Evolutionary conservation across 2,329 filamentous ascomycete genomes (phyloP), one percentile per base, ranked within the genome.

Genomic region (Fusarium sp.): DNA sequence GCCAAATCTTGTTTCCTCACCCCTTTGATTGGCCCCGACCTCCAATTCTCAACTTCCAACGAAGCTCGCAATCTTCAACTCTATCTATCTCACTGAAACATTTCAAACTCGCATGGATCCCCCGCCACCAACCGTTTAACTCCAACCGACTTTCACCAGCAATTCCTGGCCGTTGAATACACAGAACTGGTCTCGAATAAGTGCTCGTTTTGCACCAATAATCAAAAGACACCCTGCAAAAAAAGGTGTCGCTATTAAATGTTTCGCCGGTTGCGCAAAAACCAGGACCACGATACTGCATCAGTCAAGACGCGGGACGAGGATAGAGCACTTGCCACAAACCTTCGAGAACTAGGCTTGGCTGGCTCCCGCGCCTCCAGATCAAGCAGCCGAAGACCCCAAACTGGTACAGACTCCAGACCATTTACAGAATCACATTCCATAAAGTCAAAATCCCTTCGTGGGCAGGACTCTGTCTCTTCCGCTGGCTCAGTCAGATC

Each of bases 201-300:
- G 55, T 59, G 59, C 59, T 56, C 25, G 30, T 23, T 44, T 41
- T 21, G 51, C 59, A 62, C 26, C 56, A 44, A 53, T 59, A 34
- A 42, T 50, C 30, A 31, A 25, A 46, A 60, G 51, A 67, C 55
- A 65, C 58, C 58, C 45, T 58, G 49, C 50, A 46, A 63, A 66
- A 62, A 62, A 59, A 44, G 65, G 66, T 65, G 72, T 74, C 59
- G 42, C 61, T 62, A 68, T 70, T 79, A 79, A 77, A 81, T 81
- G 80, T 81, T 81, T 70, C 77, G 74, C 72, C 78, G 78, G 72
- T 75, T 71, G 58, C 75, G 76, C 58, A 77, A 77, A 71, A 77
- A 72, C 50, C 72, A 77, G 59, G 69, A 74, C 59, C 70, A 74
- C 67, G 71, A 72, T 60, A 58, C 64, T 51, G 51, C 64, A 52